phyloP scores from a whole-genome alignment of 139 green algal genomes.

The Chlamydomonas asymmetrica region DNA sequence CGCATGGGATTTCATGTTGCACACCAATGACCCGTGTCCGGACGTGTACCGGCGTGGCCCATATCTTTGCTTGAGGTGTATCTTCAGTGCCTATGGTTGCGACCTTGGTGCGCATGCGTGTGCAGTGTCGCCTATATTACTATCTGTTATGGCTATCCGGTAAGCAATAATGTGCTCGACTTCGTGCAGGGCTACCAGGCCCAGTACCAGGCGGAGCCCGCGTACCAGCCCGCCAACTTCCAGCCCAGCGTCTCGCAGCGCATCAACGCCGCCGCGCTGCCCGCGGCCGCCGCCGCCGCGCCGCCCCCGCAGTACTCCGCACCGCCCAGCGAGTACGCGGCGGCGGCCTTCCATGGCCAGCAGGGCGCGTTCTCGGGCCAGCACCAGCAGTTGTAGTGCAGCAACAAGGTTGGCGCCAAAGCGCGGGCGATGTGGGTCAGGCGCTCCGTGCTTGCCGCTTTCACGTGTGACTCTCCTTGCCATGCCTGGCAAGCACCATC shows the following conservation, averaged over 20 bases:
- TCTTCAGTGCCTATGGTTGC: neutral
- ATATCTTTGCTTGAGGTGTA: neutral
- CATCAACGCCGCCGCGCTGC: neutral
- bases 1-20: too few relatives aligned
- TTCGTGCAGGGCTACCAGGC: conserved; percentile 20
- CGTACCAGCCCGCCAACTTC: neutral
- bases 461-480: too few relatives aligned
- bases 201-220: neutral
- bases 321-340: conserved; percentile 3
- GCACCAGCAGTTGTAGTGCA: conserved; percentile 6
- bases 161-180: neutral
- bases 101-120: neutral
- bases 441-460: too few relatives aligned
- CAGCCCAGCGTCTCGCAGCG: neutral
- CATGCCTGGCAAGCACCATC: too few relatives aligned
- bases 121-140: neutral
- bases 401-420: too few relatives aligned
- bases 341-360: conserved; percentile 13
- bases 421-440: too few relatives aligned
- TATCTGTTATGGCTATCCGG: neutral
- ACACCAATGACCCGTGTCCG: too few relatives aligned
- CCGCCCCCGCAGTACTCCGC: neutral
- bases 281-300: neutral
- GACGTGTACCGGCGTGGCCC: too few relatives aligned
- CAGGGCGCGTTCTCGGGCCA: conserved; percentile 6